Percentiles rank a stretch among this genome's conserved stretches.
Evolutionary conservation across 169 alveolate genomes (phyloP).

Genomic region (Cryptosporidium meleagridis): DNA sequence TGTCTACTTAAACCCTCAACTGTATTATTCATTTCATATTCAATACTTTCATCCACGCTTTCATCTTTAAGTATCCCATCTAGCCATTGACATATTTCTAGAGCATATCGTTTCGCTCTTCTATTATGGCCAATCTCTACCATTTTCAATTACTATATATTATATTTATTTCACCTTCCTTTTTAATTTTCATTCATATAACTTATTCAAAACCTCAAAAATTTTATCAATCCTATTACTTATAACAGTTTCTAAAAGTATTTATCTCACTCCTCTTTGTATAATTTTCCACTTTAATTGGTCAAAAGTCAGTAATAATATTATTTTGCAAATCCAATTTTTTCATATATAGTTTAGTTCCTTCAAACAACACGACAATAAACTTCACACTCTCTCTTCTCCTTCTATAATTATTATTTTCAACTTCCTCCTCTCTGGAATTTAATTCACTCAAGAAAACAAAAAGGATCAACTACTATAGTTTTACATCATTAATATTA

Average conservation of each 20-base stretch:
- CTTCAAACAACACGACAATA: neutral
- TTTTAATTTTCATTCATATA: neutral
- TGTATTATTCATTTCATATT: slow-evolving; percentile 51
- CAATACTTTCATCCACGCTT: slow-evolving; percentile 36
- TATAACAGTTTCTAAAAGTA: neutral
- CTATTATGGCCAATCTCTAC: slow-evolving; percentile 42
- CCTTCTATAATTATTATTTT: too few relatives aligned
- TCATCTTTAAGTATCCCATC: slow-evolving; percentile 47
- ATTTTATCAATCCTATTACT: neutral
- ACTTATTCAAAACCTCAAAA: neutral
- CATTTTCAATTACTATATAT: slow-evolving; percentile 3
- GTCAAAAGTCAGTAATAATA: neutral
- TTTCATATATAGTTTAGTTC: neutral
- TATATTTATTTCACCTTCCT: neutral
- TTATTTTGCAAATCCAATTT: neutral
- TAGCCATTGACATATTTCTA: slow-evolving; percentile 68
- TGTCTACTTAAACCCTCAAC: slow-evolving; percentile 51
- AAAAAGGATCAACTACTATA: neutral
- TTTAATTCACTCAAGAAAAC: neutral
- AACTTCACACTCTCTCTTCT: neutral
- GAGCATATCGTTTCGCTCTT: slow-evolving; percentile 67
- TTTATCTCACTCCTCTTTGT: neutral
- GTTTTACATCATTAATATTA: neutral
- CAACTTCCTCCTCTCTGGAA: neutral
- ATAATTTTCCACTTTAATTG: neutral